These are phyloP conservation scores for Herpetospermum pedunculosum DNA, from an alignment of 306 rosid genomes.

Conservation along the genomic window DNA sequence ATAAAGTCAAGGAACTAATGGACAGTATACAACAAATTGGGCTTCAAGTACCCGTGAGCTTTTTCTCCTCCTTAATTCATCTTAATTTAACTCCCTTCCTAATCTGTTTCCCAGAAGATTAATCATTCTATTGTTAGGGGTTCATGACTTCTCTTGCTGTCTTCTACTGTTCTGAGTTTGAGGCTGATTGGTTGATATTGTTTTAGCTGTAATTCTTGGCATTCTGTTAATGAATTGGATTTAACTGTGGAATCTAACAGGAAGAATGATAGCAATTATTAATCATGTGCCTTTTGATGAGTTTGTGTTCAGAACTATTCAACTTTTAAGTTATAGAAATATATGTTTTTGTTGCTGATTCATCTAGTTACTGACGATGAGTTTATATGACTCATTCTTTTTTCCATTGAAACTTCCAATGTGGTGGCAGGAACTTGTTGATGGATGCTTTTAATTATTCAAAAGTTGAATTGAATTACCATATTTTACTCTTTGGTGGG, in stretches of 20 bases:
- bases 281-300: not conserved
- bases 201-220: not conserved
- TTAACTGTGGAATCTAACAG: not conserved
- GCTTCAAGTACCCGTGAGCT: constrained; percentile 78
- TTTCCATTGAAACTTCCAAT: not conserved
- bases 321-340: not conserved
- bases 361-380: not conserved
- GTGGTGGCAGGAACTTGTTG: not conserved
- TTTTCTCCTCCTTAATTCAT: not conserved
- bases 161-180: not conserved
- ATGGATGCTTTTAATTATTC: not conserved
- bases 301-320: not conserved
- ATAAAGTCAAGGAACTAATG: constrained; percentile 71
- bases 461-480: not conserved
- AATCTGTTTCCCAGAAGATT: constrained; percentile 2
- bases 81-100: not conserved
- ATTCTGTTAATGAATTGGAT: not conserved
- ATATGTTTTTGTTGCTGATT: not conserved
- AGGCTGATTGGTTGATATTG: not conserved
- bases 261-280: not conserved
- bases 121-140: not conserved
- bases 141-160: not conserved
- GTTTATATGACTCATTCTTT: not conserved
- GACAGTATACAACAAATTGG: constrained; percentile 79
- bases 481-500: not conserved